These are phyloP conservation scores for Hirschioporus abietinus DNA, from an alignment of 768 basidiomycete species.

Conservation along the genomic window DNA sequence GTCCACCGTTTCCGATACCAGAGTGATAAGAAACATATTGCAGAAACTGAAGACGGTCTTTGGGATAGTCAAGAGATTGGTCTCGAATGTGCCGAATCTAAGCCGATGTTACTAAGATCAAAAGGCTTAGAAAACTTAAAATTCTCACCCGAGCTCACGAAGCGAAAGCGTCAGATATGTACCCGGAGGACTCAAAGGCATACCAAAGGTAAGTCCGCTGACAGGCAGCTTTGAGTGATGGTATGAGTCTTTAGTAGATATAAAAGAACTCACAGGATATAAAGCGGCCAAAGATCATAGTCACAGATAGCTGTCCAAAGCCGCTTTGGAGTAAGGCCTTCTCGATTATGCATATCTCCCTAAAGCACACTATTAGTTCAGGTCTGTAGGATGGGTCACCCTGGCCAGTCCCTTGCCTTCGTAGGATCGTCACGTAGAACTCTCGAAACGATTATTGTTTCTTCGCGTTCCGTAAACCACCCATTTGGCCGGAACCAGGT, in stretches of 20 bases:
- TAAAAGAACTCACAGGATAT: slow-evolving; percentile 36
- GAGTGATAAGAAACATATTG: slow-evolving; percentile 44
- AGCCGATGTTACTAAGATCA: neutral
- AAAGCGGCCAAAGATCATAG: slow-evolving; percentile 66
- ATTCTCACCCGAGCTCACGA: slow-evolving; percentile 43
- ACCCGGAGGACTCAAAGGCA: slow-evolving; percentile 41
- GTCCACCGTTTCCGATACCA: slow-evolving; percentile 47
- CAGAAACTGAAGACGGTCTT: slow-evolving; percentile 45
- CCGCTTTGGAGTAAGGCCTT: slow-evolving; percentile 44
- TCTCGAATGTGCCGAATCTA: slow-evolving; percentile 55
- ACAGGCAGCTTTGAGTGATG: neutral
- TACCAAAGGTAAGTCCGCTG: slow-evolving; percentile 43
- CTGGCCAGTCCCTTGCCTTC: slow-evolving; percentile 5
- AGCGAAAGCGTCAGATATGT: slow-evolving; percentile 58
- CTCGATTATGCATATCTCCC: slow-evolving; percentile 69
- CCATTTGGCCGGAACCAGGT: slow-evolving; percentile 53
- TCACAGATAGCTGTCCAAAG: slow-evolving; percentile 53
- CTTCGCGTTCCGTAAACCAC: slow-evolving; percentile 61
- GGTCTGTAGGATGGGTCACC: neutral
- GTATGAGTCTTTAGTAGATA: slow-evolving; percentile 4
- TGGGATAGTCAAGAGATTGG: slow-evolving; percentile 59
- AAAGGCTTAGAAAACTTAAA: neutral
- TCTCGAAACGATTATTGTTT: slow-evolving; percentile 53
- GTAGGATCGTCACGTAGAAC: slow-evolving; percentile 58
- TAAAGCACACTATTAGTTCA: slow-evolving; percentile 14